Evolutionary conservation across 768 basidiomycete genomes (phyloP).

Genomic region (Cubamyces lactineus): DNA sequence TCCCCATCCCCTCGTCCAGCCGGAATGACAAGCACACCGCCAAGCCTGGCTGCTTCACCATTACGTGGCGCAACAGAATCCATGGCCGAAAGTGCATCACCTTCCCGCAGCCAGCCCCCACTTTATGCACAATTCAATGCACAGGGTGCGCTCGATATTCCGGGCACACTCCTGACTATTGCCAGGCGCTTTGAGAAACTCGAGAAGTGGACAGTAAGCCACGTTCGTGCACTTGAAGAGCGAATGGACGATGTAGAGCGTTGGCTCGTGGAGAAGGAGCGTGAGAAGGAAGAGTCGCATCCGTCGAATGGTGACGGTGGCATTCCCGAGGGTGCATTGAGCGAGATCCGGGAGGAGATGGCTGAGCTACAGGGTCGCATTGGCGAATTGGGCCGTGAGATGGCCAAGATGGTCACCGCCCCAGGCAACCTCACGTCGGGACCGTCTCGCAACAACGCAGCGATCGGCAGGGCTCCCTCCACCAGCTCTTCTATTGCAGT

Average conservation of each 20-base stretch:
- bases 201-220: slow-evolving; percentile 88
- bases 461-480: slow-evolving; percentile 48
- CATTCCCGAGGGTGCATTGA: slow-evolving; percentile 45
- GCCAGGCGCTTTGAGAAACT: slow-evolving; percentile 86
- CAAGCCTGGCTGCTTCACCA: slow-evolving; percentile 67
- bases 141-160: slow-evolving; percentile 74
- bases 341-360: slow-evolving; percentile 66
- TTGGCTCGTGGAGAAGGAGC: slow-evolving; percentile 87
- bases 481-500: slow-evolving; percentile 53
- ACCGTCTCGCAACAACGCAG: slow-evolving; percentile 49
- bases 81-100: slow-evolving; percentile 39
- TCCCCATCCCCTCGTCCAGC: slow-evolving; percentile 69
- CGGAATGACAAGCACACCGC: slow-evolving; percentile 49
- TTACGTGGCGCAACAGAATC: slow-evolving; percentile 49
- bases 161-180: slow-evolving; percentile 72
- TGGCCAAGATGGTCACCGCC: slow-evolving; percentile 70
- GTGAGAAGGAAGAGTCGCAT: slow-evolving; percentile 50
- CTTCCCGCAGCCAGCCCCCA: slow-evolving; percentile 65
- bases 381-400: slow-evolving; percentile 74
- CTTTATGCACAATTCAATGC: slow-evolving; percentile 76
- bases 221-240: slow-evolving; percentile 87
- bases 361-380: slow-evolving; percentile 76
- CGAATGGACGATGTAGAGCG: slow-evolving; percentile 91
- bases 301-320: slow-evolving; percentile 24
- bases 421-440: slow-evolving; percentile 56